These are phyloP conservation scores for Athelia sp. DNA, from an alignment of 1,284 basidiomycete genomes.

Conservation along the genomic window DNA sequence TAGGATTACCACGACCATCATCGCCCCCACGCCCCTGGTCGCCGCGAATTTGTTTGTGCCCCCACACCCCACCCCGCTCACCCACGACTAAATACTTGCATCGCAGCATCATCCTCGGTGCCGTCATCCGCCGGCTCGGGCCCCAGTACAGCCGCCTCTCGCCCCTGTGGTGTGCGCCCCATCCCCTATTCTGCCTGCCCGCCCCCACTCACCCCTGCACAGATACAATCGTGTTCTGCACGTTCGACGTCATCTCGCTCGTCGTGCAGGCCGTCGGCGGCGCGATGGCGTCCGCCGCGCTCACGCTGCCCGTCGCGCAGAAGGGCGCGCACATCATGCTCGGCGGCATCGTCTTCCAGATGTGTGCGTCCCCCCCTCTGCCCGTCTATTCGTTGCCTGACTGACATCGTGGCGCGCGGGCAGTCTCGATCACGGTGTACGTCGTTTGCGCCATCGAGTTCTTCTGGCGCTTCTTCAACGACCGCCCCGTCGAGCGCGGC, in stretches of 20 bases:
- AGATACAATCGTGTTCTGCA: constrained; percentile 46
- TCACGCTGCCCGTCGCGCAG: constrained; percentile 14
- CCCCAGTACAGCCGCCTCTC: constrained; percentile 39
- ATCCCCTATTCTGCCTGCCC: background rate
- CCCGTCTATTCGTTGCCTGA: background rate
- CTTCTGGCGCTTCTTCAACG: constrained; percentile 27
- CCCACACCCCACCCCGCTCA: no score
- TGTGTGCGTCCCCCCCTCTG: constrained; percentile 19
- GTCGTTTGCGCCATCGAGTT: constrained; percentile 30
- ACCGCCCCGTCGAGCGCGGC: constrained; percentile 15
- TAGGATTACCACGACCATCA: constrained; percentile 28
- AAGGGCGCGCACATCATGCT: constrained; percentile 44
- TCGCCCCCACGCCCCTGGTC: constrained; percentile 46
- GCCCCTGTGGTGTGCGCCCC: constrained; percentile 33
- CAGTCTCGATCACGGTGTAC: constrained; percentile 33
- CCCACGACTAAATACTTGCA: no score
- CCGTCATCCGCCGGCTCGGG: constrained; percentile 36
- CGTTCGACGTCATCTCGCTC: constrained; percentile 44
- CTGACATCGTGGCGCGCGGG: no score
- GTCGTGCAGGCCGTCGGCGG: constrained; percentile 52
- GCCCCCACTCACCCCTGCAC: background rate
- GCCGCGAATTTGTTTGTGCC: constrained; percentile 52
- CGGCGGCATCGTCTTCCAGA: constrained; percentile 39
- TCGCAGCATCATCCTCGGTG: constrained; percentile 45
- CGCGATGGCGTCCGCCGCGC: constrained; percentile 38